These are phyloP conservation scores for Umbelopsis vinacea DNA, from an alignment of 192 early-diverging fungal species.

Conservation along the genomic window DNA sequence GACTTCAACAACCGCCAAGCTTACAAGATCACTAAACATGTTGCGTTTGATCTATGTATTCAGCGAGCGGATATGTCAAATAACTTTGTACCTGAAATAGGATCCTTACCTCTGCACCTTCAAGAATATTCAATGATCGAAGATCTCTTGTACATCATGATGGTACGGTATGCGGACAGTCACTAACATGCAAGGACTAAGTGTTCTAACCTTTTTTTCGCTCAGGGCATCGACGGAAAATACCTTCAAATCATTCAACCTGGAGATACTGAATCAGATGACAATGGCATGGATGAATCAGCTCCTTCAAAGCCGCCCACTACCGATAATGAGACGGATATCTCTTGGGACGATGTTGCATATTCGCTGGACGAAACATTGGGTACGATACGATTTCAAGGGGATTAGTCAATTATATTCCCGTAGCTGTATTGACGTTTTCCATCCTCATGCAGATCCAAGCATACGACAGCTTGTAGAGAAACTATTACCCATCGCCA, in stretches of 20 bases:
- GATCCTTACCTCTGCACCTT: conserved; percentile 49
- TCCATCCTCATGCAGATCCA: conserved; percentile 45
- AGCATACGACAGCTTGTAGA: conserved; percentile 75
- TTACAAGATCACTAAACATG: neutral
- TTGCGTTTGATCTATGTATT: neutral
- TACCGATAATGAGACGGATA: neutral
- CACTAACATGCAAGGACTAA: too few species aligned
- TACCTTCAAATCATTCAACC: conserved; percentile 56
- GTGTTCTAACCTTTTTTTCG: neutral
- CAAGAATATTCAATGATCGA: conserved; percentile 89
- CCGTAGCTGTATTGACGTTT: neutral
- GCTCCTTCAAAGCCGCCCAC: neutral
- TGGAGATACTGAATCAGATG: conserved; percentile 45
- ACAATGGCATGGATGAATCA: conserved; percentile 43
- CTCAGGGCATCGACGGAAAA: conserved; percentile 82
- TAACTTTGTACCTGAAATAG: conserved; percentile 25
- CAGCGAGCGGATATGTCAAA: conserved; percentile 6
- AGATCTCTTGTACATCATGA: conserved; percentile 86
- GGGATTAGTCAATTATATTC: conserved; percentile 8
- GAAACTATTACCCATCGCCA: conserved; percentile 79
- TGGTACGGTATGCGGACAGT: conserved; percentile 50
- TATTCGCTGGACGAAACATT: conserved; percentile 52
- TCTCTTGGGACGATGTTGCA: conserved; percentile 36
- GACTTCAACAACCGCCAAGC: neutral
- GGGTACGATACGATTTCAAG: conserved; percentile 37